Percentiles rank a stretch among this genome's conserved stretches.
Evolutionary conservation across 441 rosid genomes (phyloP).

Genomic region (Pelargonium australe): DNA sequence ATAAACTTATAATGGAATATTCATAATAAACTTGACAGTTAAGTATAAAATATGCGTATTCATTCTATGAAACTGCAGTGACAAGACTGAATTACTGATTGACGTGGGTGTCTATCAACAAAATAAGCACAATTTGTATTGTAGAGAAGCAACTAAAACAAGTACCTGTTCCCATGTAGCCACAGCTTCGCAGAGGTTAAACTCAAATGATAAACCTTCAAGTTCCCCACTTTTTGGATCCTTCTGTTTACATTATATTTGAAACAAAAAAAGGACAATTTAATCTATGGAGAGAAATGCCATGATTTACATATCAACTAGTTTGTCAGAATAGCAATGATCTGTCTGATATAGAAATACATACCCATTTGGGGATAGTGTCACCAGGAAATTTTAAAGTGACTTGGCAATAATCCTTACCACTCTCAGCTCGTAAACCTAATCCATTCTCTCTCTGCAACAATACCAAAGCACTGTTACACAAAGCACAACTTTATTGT

Average conservation of each 20-base stretch:
- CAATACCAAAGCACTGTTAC: constrained; percentile 15
- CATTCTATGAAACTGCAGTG: background rate
- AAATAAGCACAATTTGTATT: background rate
- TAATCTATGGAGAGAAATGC: background rate
- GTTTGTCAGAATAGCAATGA: background rate
- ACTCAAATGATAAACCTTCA: constrained; percentile 71
- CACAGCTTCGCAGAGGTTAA: constrained; percentile 83
- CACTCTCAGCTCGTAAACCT: constrained; percentile 64
- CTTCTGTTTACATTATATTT: constrained; percentile 34
- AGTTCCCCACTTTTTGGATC: constrained; percentile 83
- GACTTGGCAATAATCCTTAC: constrained; percentile 59
- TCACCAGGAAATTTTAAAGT: constrained; percentile 58
- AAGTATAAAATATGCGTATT: too few species aligned
- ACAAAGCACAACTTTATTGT: background rate
- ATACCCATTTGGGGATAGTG: constrained; percentile 86
- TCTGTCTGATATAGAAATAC: constrained; percentile 7
- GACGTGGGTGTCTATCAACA: background rate
- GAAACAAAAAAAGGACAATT: background rate
- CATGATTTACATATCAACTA: background rate
- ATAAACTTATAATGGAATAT: background rate
- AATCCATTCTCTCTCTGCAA: constrained; percentile 82
- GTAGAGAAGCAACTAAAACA: background rate
- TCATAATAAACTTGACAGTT: constrained; percentile 2
- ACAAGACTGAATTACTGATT: background rate
- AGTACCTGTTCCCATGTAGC: constrained; percentile 90